These are phyloP conservation scores for Ajuga chamaepitys DNA, from an alignment of 257 asterid species.

Conservation along the genomic window DNA sequence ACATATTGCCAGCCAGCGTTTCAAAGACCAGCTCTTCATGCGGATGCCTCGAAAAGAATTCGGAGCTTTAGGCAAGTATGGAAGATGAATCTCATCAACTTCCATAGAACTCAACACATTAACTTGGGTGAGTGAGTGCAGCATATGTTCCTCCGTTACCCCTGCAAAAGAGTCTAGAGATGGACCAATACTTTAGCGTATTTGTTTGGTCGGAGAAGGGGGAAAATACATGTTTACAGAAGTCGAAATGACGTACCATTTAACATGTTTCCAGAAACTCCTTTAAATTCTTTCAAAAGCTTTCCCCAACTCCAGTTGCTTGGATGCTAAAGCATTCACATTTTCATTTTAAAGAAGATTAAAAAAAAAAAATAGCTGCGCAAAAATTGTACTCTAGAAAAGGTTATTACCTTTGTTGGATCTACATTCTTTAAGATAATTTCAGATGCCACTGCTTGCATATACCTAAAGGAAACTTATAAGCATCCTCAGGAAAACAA, in stretches of 20 bases:
- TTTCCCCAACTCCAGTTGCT: constrained; percentile 68
- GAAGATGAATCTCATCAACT: constrained; percentile 51
- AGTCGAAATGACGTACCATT: constrained; percentile 35
- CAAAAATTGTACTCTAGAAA: constrained; percentile 5
- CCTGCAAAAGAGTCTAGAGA: constrained; percentile 62
- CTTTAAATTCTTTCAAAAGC: constrained; percentile 66
- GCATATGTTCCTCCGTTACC: constrained; percentile 55
- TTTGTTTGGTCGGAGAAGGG: not conserved
- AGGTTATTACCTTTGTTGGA: constrained; percentile 60
- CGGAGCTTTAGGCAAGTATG: constrained; percentile 66
- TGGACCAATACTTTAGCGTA: constrained; percentile 15
- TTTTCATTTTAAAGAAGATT: constrained; percentile 1
- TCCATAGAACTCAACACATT: constrained; percentile 34
- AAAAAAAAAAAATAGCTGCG: not conserved
- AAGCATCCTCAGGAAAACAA: constrained; percentile 12
- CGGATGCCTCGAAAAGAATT: constrained; percentile 81
- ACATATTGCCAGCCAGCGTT: constrained; percentile 84
- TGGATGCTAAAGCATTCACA: constrained; percentile 61
- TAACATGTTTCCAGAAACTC: constrained; percentile 42
- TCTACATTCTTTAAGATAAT: constrained; percentile 58
- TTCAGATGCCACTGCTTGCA: constrained; percentile 95
- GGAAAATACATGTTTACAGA: not conserved
- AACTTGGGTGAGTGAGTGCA: constrained; percentile 51
- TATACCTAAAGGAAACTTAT: constrained; percentile 49
- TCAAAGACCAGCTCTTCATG: constrained; percentile 66